Evolutionary conservation across 2,329 filamentous ascomycete species (phyloP).

Genomic region (Fusarium sterilihyphosum): DNA sequence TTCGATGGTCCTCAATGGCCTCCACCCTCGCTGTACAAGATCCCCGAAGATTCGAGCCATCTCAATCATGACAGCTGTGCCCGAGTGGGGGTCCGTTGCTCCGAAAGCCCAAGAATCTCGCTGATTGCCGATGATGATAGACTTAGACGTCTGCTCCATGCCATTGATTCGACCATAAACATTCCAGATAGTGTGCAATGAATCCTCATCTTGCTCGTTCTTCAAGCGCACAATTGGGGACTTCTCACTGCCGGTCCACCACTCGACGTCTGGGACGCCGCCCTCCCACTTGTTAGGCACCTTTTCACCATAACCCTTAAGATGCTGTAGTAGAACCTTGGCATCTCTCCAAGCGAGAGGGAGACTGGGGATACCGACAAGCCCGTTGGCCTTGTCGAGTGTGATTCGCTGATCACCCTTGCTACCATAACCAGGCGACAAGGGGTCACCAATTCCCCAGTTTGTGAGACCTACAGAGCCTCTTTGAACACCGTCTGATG

Average conservation of each 20-base stretch:
- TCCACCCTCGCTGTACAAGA: conserved; percentile 81
- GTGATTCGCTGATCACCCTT: conserved; percentile 72
- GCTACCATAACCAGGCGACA: conserved; percentile 88
- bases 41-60: conserved; percentile 86
- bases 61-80: conserved; percentile 91
- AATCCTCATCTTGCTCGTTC: conserved; percentile 87
- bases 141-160: conserved; percentile 84
- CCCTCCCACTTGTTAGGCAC: conserved; percentile 79
- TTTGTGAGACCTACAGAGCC: conserved; percentile 83
- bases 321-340: conserved; percentile 76
- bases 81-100: conserved; percentile 84
- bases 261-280: conserved; percentile 80
- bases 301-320: conserved; percentile 78
- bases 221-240: conserved; percentile 83
- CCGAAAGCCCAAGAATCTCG: conserved; percentile 94
- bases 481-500: conserved; percentile 82
- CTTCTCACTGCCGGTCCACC: conserved; percentile 83
- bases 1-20: conserved; percentile 91
- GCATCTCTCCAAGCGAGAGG: conserved; percentile 93
- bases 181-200: conserved; percentile 90
- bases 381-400: conserved; percentile 74
- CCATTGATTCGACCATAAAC: conserved; percentile 85
- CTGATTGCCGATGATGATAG: conserved; percentile 90
- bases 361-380: conserved; percentile 87
- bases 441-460: conserved; percentile 88